A percentile compares a stretch with the other conserved stretches of the same genome.
phyloP scores from a whole-genome alignment of 768 basidiomycete species.

The Naganishia kalamii region DNA sequence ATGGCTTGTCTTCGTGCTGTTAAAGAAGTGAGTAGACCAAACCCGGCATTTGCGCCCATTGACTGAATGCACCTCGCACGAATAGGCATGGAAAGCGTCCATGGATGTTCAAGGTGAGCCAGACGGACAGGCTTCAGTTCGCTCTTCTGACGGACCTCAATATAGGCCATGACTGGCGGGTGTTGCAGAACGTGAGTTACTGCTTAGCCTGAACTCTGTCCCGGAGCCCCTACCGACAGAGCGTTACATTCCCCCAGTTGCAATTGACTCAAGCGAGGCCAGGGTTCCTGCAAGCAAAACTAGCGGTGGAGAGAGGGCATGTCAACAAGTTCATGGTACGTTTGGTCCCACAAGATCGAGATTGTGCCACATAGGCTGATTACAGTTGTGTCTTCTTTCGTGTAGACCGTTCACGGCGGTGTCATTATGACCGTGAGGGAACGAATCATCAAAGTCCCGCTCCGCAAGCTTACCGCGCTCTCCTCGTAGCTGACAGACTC shows the following conservation, averaged over 20 bases:
- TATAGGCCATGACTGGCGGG: slow-evolving; percentile 20
- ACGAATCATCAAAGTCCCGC: too few relatives aligned
- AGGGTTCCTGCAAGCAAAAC: slow-evolving; percentile 20
- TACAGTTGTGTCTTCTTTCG: neutral
- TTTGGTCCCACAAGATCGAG: neutral
- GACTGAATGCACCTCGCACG: neutral
- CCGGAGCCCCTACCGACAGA: too few relatives aligned
- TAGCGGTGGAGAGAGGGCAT: slow-evolving; percentile 22
- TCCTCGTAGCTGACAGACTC: slow-evolving; percentile 40
- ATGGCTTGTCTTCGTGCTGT: slow-evolving; percentile 24
- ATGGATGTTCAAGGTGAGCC: slow-evolving; percentile 20
- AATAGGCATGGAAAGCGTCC: slow-evolving; percentile 23
- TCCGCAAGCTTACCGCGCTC: neutral
- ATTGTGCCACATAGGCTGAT: neutral
- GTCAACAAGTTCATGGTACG: slow-evolving; percentile 26
- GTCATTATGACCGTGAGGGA: slow-evolving; percentile 18
- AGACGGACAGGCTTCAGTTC: neutral
- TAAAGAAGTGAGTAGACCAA: slow-evolving; percentile 15
- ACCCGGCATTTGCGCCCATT: neutral
- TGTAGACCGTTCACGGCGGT: slow-evolving; percentile 24
- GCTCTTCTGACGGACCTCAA: neutral
- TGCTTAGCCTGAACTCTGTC: too few relatives aligned
- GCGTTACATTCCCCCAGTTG: neutral
- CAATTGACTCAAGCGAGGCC: slow-evolving; percentile 21
- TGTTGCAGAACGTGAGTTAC: slow-evolving; percentile 13